These are phyloP conservation scores for Aureobasidium musti DNA, from an alignment of 2,329 filamentous ascomycete genomes.

Conservation along the genomic window DNA sequence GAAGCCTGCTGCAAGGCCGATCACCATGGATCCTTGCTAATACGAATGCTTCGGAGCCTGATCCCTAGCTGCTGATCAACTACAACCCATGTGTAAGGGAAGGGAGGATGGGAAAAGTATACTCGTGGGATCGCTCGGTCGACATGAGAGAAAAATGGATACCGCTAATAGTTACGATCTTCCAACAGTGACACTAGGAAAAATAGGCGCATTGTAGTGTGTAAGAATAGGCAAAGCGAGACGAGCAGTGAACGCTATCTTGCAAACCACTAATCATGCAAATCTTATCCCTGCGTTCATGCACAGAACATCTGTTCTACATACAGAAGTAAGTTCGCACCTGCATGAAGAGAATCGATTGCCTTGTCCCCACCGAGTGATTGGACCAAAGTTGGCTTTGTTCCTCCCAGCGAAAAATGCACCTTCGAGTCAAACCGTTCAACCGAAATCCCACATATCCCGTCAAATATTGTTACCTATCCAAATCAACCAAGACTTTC, in stretches of 20 bases:
- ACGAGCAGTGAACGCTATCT: conserved; percentile 21
- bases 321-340: neutral
- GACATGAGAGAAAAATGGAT: neutral
- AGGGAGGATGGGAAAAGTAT: neutral
- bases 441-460: neutral
- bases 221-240: conserved; percentile 5
- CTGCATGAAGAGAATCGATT: conserved; percentile 16
- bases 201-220: neutral
- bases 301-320: too few species aligned
- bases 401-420: neutral
- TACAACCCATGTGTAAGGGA: neutral
- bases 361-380: neutral
- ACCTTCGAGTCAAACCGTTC: neutral
- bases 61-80: neutral
- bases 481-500: conserved; percentile 2
- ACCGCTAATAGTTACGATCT: conserved; percentile 1
- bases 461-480: neutral
- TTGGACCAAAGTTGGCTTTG: conserved; percentile 5
- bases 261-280: neutral
- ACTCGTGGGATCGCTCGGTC: neutral
- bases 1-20: neutral
- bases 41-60: neutral
- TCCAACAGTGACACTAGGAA: neutral
- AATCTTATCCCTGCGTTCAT: neutral
- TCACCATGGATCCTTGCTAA: neutral